These are phyloP conservation scores for Chalciporus chontae DNA, from an alignment of 768 basidiomycete species.

Conservation along the genomic window DNA sequence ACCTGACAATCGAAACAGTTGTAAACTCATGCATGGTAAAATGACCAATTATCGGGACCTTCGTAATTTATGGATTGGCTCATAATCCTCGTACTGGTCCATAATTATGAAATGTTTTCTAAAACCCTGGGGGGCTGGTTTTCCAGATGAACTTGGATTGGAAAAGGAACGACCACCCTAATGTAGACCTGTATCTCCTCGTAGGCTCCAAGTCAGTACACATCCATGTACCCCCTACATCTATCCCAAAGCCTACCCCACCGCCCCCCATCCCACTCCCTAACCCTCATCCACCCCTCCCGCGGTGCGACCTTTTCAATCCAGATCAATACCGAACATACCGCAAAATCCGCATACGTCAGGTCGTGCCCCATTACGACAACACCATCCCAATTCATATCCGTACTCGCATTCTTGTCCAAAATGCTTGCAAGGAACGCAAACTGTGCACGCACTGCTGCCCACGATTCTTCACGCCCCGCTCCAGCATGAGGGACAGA, in stretches of 20 bases:
- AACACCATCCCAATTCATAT: conserved; percentile 60
- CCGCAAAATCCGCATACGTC: conserved; percentile 70
- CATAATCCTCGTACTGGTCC: too few species aligned
- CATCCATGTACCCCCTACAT: conserved; percentile 68
- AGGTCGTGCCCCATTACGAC: conserved; percentile 65
- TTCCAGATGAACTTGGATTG: too few species aligned
- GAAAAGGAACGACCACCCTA: too few species aligned
- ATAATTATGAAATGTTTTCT: too few species aligned
- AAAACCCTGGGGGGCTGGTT: too few species aligned
- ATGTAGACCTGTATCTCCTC: too few species aligned
- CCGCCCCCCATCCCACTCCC: conserved; percentile 65
- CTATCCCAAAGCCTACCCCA: conserved; percentile 63
- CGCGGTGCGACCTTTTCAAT: conserved; percentile 70
- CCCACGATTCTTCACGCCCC: conserved; percentile 64
- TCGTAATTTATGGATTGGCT: too few species aligned
- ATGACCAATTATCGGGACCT: too few species aligned
- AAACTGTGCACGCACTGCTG: conserved; percentile 61
- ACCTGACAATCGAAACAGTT: too few species aligned
- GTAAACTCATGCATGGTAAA: too few species aligned
- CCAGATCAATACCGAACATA: conserved; percentile 72
- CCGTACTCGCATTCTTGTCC: conserved; percentile 60
- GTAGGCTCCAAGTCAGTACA: conserved; percentile 36
- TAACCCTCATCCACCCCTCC: conserved; percentile 68
- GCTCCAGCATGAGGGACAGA: conserved; percentile 25
- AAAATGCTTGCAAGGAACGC: conserved; percentile 59